Evolutionary conservation across 2,329 filamentous ascomycete genomes (phyloP).

Genomic region (Colletotrichum graminicola): DNA sequence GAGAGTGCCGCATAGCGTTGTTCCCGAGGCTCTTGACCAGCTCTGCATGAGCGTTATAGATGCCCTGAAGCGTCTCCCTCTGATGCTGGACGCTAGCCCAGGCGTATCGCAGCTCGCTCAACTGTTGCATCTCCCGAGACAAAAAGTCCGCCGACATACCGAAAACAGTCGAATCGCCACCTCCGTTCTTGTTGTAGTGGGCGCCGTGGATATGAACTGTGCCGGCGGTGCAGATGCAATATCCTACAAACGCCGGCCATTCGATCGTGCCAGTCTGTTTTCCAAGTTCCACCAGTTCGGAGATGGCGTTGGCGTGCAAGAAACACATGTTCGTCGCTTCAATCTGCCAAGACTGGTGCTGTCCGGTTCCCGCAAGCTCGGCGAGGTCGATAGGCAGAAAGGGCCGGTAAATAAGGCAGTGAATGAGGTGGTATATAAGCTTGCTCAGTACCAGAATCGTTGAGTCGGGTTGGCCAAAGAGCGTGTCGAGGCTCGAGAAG

Average conservation of each 20-base stretch:
- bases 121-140: conserved; percentile 82
- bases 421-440: conserved; percentile 86
- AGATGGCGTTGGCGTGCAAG: conserved; percentile 87
- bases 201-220: conserved; percentile 90
- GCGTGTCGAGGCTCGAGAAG: conserved; percentile 79
- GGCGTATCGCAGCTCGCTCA: conserved; percentile 78
- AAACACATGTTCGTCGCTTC: conserved; percentile 90
- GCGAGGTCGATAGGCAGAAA: conserved; percentile 88
- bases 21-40: conserved; percentile 79
- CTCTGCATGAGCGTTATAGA: conserved; percentile 83
- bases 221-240: conserved; percentile 87
- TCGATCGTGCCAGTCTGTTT: conserved; percentile 80
- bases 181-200: conserved; percentile 74
- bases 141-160: conserved; percentile 75
- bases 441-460: conserved; percentile 86
- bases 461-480: conserved; percentile 84
- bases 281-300: conserved; percentile 84
- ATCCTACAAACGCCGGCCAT: conserved; percentile 89
- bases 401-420: conserved; percentile 87
- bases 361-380: conserved; percentile 82
- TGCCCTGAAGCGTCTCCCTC: conserved; percentile 79
- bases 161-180: conserved; percentile 73
- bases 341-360: conserved; percentile 93
- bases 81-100: conserved; percentile 87
- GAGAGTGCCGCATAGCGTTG: conserved; percentile 78